Evolutionary conservation across 495 filamentous ascomycete species (phyloP).

Genomic region (Margaritispora aquatica): DNA sequence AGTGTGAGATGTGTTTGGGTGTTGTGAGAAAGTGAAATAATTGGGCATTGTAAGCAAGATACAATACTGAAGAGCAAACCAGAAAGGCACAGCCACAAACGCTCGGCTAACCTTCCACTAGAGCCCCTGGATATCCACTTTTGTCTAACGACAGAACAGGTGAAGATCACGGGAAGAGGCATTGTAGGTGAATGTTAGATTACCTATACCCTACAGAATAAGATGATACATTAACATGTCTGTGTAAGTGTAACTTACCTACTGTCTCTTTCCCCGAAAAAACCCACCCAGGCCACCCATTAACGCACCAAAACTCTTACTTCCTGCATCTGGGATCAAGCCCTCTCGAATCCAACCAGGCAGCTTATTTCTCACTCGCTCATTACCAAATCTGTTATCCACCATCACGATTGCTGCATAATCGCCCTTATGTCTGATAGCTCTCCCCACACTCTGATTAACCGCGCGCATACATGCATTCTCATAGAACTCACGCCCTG

Average conservation of each 20-base stretch:
- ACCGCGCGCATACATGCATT: slow-evolving; percentile 96
- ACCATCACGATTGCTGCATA: slow-evolving; percentile 87
- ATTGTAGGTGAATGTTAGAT: too few relatives aligned
- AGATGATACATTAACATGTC: too few relatives aligned
- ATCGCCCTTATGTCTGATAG: slow-evolving; percentile 81
- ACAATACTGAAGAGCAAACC: background rate
- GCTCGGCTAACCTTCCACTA: background rate
- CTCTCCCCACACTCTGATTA: slow-evolving; percentile 91
- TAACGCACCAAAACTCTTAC: slow-evolving; percentile 44
- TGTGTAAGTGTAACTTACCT: too few relatives aligned
- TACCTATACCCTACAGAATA: too few relatives aligned
- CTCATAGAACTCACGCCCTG: slow-evolving; percentile 80
- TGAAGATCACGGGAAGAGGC: too few relatives aligned
- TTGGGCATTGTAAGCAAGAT: too few relatives aligned
- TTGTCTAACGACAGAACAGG: too few relatives aligned
- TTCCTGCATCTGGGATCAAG: slow-evolving; percentile 39
- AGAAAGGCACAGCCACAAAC: background rate
- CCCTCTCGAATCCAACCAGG: slow-evolving; percentile 80
- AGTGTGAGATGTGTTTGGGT: too few relatives aligned
- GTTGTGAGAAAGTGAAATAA: background rate
- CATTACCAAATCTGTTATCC: slow-evolving; percentile 66
- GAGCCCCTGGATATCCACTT: background rate
- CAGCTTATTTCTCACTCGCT: slow-evolving; percentile 68
- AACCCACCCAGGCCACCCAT: slow-evolving; percentile 51
- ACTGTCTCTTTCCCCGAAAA: slow-evolving; percentile 43